These are phyloP conservation scores for Penicillium canariense DNA, from an alignment of 495 filamentous ascomycete species.

Conservation along the genomic window DNA sequence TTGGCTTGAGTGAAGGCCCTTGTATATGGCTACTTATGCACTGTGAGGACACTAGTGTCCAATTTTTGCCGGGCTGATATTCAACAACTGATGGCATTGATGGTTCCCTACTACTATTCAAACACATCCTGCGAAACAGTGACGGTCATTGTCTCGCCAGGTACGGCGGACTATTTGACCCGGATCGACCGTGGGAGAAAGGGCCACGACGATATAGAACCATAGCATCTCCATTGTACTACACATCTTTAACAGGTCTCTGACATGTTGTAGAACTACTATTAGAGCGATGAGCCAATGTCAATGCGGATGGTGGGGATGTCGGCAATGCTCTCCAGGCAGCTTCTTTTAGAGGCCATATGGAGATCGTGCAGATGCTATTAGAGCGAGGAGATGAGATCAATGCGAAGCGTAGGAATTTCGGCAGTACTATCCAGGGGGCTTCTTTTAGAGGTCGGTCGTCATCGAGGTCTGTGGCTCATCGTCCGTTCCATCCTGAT, in stretches of 20 bases:
- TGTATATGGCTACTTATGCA: no score
- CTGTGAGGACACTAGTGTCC: no score
- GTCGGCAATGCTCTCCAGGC: background rate
- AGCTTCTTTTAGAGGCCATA: background rate
- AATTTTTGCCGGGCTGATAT: no score
- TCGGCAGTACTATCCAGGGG: background rate
- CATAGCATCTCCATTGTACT: no score
- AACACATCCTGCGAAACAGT: no score
- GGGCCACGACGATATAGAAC: no score
- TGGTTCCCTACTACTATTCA: no score
- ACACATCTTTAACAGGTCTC: background rate
- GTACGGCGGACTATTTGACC: no score
- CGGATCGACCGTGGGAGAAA: no score
- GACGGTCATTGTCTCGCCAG: no score
- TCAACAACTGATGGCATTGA: no score
- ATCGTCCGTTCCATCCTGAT: slow-evolving; percentile 11
- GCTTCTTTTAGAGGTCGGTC: background rate
- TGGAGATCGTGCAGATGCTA: background rate
- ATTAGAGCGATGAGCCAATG: background rate
- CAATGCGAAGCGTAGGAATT: background rate
- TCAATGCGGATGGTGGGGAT: background rate
- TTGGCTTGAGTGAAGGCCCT: no score
- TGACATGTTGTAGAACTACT: background rate
- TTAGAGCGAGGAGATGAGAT: background rate
- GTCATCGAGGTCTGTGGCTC: slow-evolving; percentile 1